Evolutionary conservation across 306 rosid species (phyloP).

Genomic region (Citrullus amarus): DNA sequence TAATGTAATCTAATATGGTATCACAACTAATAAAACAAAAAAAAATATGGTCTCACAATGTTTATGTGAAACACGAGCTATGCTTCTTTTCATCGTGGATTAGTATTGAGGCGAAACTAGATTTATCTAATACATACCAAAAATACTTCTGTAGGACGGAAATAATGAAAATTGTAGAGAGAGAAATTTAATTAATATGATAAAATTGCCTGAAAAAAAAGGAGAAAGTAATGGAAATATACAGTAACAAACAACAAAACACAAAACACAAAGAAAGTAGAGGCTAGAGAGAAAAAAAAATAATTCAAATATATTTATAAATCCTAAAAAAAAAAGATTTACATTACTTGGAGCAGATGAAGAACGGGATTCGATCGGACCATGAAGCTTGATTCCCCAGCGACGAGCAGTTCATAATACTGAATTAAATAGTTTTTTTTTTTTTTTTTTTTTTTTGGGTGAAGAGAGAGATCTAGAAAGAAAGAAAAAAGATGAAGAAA

Average conservation of each 20-base stretch:
- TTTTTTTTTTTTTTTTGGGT: not conserved
- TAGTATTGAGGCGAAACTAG: no score
- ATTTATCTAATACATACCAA: no score
- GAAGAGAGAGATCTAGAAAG: not conserved
- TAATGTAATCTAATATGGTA: no score
- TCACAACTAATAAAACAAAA: no score
- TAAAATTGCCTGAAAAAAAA: not conserved
- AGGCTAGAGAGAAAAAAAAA: not conserved
- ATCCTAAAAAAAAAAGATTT: not conserved
- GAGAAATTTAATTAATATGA: no score
- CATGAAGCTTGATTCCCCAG: slow-evolving; percentile 2
- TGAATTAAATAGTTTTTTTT: no score
- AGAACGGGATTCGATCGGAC: not conserved
- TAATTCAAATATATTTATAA: not conserved
- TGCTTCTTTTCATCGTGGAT: no score
- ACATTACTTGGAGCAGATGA: not conserved
- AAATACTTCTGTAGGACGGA: no score
- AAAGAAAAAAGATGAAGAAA: not conserved
- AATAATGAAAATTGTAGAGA: no score
- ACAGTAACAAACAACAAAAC: not conserved
- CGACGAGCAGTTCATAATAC: not conserved
- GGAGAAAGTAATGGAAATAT: not conserved
- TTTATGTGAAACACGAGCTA: no score
- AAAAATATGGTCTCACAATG: no score
- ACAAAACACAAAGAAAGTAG: not conserved